A percentile compares a stretch with the other conserved stretches of the same genome.
These are phyloP conservation scores for Stephania japonica DNA, from an alignment of 164 flowering plant genomes.

Conservation along the genomic window DNA sequence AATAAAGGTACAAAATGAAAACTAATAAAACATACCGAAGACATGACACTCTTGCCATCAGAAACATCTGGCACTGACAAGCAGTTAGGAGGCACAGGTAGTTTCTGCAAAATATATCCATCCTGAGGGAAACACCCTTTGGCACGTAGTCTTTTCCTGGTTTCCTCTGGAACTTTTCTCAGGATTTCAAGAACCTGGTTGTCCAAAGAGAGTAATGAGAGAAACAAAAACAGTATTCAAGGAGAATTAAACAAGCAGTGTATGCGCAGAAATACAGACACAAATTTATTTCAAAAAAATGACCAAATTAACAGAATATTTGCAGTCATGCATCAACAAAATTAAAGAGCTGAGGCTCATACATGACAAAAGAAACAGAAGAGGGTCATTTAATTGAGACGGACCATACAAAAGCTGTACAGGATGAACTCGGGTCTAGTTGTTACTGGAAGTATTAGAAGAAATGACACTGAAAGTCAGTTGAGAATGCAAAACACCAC, in stretches of 20 bases:
- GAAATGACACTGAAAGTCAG: no score
- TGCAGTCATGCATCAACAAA: neutral
- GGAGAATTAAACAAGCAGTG: neutral
- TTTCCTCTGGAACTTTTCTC: slow-evolving; percentile 54
- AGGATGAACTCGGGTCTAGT: neutral
- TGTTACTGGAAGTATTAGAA: no score
- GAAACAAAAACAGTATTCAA: neutral
- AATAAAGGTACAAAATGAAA: neutral
- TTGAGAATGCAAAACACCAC: no score
- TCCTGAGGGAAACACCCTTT: slow-evolving; percentile 76
- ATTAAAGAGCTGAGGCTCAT: neutral
- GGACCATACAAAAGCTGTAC: no score
- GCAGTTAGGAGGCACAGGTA: slow-evolving; percentile 97
- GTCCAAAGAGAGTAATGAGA: neutral
- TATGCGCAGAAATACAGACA: neutral
- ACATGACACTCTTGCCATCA: slow-evolving; percentile 74
- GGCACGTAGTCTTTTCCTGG: slow-evolving; percentile 49
- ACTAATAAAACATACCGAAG: slow-evolving; percentile 52
- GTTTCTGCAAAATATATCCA: slow-evolving; percentile 57
- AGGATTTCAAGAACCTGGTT: slow-evolving; percentile 66
- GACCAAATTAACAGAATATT: neutral
- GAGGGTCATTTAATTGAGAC: no score
- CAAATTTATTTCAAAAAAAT: neutral
- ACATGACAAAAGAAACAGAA: neutral
- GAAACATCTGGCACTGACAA: slow-evolving; percentile 85